Percentiles rank a stretch among this genome's conserved stretches.
These are phyloP conservation scores for Aspergillus indologenus DNA, from an alignment of 495 filamentous ascomycete species.

Conservation along the genomic window DNA sequence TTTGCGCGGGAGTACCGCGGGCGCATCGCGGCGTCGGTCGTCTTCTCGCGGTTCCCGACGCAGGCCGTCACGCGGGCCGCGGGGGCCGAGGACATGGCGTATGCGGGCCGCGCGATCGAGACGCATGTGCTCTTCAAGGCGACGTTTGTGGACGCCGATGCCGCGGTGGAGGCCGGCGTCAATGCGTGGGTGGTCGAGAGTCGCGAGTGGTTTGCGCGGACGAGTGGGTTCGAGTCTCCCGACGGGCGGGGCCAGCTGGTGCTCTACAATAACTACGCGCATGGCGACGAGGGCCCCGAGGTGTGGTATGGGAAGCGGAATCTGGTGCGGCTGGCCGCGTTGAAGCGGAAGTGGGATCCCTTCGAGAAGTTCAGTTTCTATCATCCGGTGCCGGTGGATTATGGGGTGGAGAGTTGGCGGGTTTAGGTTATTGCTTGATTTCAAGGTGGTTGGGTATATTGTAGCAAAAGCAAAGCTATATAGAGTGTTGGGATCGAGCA, in stretches of 20 bases:
- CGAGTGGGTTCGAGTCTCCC: slow-evolving; percentile 1
- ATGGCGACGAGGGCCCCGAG: slow-evolving; percentile 34
- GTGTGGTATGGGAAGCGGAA: neutral
- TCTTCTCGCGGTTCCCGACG: neutral
- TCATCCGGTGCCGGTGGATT: neutral
- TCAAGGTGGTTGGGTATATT: too few species aligned
- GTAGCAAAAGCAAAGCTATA: neutral
- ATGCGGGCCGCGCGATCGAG: neutral
- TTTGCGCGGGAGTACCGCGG: neutral
- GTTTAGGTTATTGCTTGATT: too few species aligned
- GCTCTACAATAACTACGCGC: slow-evolving; percentile 34
- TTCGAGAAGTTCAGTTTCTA: neutral
- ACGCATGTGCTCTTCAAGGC: neutral
- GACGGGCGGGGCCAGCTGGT: slow-evolving; percentile 1
- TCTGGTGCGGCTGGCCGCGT: neutral
- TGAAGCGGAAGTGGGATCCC: neutral
- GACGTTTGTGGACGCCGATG: neutral
- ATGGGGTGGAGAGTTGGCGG: neutral
- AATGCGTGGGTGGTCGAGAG: neutral
- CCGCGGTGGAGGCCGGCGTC: neutral
- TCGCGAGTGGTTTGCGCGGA: neutral
- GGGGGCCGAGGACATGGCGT: neutral
- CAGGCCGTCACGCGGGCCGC: neutral
- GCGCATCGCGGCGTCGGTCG: too few species aligned
- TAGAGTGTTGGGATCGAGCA: too few species aligned